Base-by-base conservation (phyloP, 352 stramenopile species). In the Globisporangium mamillatum region DNA sequence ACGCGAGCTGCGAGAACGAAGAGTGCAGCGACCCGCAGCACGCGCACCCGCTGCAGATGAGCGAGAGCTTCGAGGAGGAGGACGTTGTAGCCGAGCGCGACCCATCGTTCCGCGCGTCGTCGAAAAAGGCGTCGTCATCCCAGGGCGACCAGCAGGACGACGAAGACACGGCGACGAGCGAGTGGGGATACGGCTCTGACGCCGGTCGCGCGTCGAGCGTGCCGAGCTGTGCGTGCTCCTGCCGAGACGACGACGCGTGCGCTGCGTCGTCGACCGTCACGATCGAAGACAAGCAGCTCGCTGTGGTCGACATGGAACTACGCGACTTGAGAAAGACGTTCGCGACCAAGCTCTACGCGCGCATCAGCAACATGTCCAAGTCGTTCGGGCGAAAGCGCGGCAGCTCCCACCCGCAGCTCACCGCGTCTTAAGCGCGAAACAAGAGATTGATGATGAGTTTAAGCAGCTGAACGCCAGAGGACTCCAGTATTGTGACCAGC, bases 261-360 rank as follows among this genome's bases (percentile, higher is more conserved):
- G 77, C 70, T 44, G 80, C 81, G 22, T 80, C 81, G 24, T 83
- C 79, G 6, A 69, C 61, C 1, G 73, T 88, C 50, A 71, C 86
- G 63, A 92, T 92, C 68, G 76, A 86, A 66, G 80, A 86, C 66
- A 84, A 74, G 20, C 84, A 92, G 65, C 79, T 92, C 36, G 84
- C 81, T 2, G 84, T 89, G 16, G 74, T 92, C 58, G 84, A 92
- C 68, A 78, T 77, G 54, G 84, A 92, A 58, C 69, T 92, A 38
- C 76, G 80, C 18, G 82, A 89, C 53, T 57, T 90, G 62, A 81
- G 82, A 63, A 83, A 85, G 65, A 88, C 80, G 4, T 78, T 92
- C 20, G 75, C 81, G 56, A 80, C 79, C 60, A 88, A 86, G 69
- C 62, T 92, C 44, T 89, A 84, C 72, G 58, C 73, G 60, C 72